Base-by-base conservation (phyloP, 2,329 filamentous ascomycete genomes). In the Bipolaris oryzae region DNA sequence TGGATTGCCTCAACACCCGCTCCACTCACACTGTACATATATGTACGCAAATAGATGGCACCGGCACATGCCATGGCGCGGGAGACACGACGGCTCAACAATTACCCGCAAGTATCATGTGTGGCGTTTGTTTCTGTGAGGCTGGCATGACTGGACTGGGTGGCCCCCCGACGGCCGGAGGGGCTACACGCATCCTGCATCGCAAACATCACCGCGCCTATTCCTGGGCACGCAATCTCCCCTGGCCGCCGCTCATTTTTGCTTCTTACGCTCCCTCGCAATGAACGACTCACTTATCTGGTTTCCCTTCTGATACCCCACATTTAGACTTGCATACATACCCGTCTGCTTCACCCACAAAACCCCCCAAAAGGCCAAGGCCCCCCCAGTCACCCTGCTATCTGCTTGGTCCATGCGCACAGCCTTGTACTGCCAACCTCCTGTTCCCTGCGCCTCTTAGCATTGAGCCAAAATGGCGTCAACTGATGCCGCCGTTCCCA, bases 91-190 rank as follows among this genome's bases (percentile, higher is more conserved):
- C 59, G 59, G 59, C 59, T 28, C 23, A 52, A 53, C 48, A 43
- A 50, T 60, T 51, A n/a, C 21, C 57, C 52, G 55, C 28, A 25
- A 25, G 23, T 25, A 25, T 5, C 5, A 45, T 25, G 39, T 55
- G 55, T 52, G 48, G 58, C 58, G 44, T 41, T 49, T 9, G n/a
- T 49, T 10, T 21, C 37, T 39, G 31, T 25, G 48, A 42, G 51
- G 31, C 25, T 28, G 25, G 25, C 25, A 28, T 28, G 25, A 28
- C 25, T 23, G 21, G 23, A 23, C 23, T 28, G 25, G 25, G 9
- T 28, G 49, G 53, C 61, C 64, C 61, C 61, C 64, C 61, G 58
- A 62, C 57, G 25, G 57, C 52, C 60, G 57, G 64, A 48, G 51
- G 53, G 56, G 54, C 44, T 60, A 55, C 54, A 59, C 65, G 52